phyloP scores from a whole-genome alignment of 2,329 filamentous ascomycete species.

The Blastomyces parvus region DNA sequence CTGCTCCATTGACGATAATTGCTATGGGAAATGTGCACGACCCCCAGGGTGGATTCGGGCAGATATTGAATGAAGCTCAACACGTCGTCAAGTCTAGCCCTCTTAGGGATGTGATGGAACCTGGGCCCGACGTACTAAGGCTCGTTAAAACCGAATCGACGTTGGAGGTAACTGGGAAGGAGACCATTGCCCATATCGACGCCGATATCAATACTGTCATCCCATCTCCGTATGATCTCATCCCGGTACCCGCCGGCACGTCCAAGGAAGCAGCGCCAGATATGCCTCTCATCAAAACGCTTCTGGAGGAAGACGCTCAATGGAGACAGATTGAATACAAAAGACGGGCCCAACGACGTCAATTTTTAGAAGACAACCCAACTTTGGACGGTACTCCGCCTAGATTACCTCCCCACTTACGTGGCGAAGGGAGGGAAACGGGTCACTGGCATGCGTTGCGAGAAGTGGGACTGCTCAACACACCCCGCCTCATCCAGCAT shows the following conservation, averaged over 20 bases:
- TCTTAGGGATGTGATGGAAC: conserved; percentile 1
- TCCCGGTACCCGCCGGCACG: not conserved
- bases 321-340: conserved; percentile 5
- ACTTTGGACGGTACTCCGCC: not conserved
- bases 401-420: not conserved
- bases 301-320: conserved; percentile 12
- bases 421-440: not conserved
- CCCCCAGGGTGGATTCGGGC: conserved; percentile 16
- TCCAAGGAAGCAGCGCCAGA: conserved; percentile 8
- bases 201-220: not conserved
- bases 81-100: not conserved
- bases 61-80: conserved; percentile 4
- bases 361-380: not conserved
- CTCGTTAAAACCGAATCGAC: not conserved
- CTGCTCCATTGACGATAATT: conserved; percentile 30
- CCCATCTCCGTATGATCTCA: conserved; percentile 4
- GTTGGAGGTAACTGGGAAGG: not conserved
- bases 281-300: conserved; percentile 5
- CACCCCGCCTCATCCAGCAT: not conserved
- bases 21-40: conserved; percentile 32
- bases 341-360: not conserved
- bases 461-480: conserved; percentile 1
- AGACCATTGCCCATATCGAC: not conserved
- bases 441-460: conserved; percentile 1
- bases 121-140: not conserved